Evolutionary conservation across 345 rosid genomes (phyloP).

Genomic region (Linum trigynum): DNA sequence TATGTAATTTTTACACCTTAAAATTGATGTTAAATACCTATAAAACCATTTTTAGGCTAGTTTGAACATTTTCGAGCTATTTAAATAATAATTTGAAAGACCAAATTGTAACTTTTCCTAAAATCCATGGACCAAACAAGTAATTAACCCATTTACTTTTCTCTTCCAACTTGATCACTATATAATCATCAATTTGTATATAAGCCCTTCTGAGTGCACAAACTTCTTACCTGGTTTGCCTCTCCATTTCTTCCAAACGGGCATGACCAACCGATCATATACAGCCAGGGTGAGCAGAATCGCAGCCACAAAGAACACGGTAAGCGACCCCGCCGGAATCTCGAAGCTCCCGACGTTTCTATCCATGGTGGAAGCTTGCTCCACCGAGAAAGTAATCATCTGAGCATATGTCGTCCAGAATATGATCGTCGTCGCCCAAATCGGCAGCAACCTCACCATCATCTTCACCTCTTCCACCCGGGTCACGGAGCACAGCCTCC

Average conservation of each 20-base stretch:
- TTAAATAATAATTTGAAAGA: no score
- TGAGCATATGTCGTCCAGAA: constrained; percentile 3
- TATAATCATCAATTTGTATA: neutral
- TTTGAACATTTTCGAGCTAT: no score
- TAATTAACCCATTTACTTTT: no score
- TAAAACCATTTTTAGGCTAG: neutral
- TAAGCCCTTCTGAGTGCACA: neutral
- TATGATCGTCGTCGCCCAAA: constrained; percentile 2
- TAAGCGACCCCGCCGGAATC: neutral
- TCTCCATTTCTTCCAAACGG: constrained; percentile 4
- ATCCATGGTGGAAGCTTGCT: constrained; percentile 4
- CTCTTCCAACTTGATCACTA: no score
- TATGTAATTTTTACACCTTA: neutral
- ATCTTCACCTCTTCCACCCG: constrained; percentile 6
- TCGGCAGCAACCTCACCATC: constrained; percentile 5
- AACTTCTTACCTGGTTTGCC: neutral
- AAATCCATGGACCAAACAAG: no score
- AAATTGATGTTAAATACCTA: neutral
- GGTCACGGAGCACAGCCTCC: constrained; percentile 1
- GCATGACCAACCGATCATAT: constrained; percentile 2
- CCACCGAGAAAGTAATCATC: constrained; percentile 3
- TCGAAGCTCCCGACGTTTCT: neutral
- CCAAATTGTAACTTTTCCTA: no score
- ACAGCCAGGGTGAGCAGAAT: neutral
- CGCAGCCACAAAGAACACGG: constrained; percentile 4